Percentiles rank a stretch among this genome's conserved stretches.
phyloP scores from a whole-genome alignment of 169 alveolate species.

The Babesia ovata region DNA sequence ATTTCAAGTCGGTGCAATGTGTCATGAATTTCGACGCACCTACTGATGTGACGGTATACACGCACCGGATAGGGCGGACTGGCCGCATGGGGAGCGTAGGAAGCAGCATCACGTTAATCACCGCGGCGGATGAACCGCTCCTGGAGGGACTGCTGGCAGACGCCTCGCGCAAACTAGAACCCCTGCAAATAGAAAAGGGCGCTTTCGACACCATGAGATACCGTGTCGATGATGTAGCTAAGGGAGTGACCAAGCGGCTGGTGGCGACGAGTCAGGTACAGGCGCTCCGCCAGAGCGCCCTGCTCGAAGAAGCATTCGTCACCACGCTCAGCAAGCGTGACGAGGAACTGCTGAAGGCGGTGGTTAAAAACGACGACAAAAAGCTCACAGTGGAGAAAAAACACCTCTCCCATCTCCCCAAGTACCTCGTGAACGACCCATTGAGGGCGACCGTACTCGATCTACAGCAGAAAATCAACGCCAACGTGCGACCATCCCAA shows the following conservation, averaged over 20 bases:
- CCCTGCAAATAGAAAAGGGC: slow-evolving; percentile 12
- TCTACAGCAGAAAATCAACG: slow-evolving; percentile 26
- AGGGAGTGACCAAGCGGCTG: slow-evolving; percentile 53
- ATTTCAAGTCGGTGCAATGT: slow-evolving; percentile 92
- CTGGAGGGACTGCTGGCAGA: slow-evolving; percentile 30
- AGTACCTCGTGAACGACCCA: slow-evolving; percentile 45
- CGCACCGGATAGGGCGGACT: slow-evolving; percentile 96
- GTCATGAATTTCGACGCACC: slow-evolving; percentile 99
- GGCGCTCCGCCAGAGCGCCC: slow-evolving; percentile 60
- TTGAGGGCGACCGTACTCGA: slow-evolving; percentile 34
- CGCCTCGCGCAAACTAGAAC: not conserved
- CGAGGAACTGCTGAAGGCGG: slow-evolving; percentile 50
- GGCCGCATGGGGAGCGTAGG: slow-evolving; percentile 92
- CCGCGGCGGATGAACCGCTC: slow-evolving; percentile 10
- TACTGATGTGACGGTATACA: slow-evolving; percentile 92
- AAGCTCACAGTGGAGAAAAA: slow-evolving; percentile 44
- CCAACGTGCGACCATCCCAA: slow-evolving; percentile 19
- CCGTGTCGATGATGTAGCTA: slow-evolving; percentile 56
- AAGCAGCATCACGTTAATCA: slow-evolving; percentile 86
- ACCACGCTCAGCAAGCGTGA: slow-evolving; percentile 46
- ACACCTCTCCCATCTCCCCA: slow-evolving; percentile 58
- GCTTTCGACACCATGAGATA: slow-evolving; percentile 51
- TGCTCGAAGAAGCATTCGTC: slow-evolving; percentile 54
- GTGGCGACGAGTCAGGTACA: slow-evolving; percentile 56
- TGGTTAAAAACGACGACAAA: slow-evolving; percentile 49